phyloP scores from a whole-genome alignment of 345 rosid genomes.

The Carallia pectinifolia region DNA sequence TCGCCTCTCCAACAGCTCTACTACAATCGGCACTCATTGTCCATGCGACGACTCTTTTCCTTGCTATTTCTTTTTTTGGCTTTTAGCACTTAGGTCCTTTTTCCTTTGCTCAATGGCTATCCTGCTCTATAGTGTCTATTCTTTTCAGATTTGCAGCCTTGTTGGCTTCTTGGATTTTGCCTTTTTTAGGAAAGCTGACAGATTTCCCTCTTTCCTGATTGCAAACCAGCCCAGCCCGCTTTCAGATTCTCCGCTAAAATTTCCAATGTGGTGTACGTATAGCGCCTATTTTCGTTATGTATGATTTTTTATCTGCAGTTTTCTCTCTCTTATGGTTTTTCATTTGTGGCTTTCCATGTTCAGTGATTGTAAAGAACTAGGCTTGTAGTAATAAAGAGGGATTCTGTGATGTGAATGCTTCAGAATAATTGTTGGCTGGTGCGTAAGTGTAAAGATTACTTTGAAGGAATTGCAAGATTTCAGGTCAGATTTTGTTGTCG shows the following conservation, averaged over 20 bases:
- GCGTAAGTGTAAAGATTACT: neutral
- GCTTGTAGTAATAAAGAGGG: neutral
- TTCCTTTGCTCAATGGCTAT: neutral
- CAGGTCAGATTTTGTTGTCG: conserved; percentile 8
- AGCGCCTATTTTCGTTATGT: neutral
- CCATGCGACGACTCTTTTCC: conserved; percentile 6
- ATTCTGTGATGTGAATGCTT: conserved; percentile 18
- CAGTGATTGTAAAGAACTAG: neutral
- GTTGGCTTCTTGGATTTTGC: conserved; percentile 19
- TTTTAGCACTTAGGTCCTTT: neutral
- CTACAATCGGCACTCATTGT: conserved; percentile 19
- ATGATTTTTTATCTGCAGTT: conserved; percentile 1
- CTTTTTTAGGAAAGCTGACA: conserved; percentile 29
- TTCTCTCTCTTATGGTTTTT: neutral
- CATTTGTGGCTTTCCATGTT: neutral
- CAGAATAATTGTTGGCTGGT: conserved; percentile 10
- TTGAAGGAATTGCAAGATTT: conserved; percentile 23
- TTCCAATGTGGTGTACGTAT: conserved; percentile 9
- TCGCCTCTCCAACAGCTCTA: conserved; percentile 18
- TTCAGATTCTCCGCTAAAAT: conserved; percentile 12
- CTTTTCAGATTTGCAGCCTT: conserved; percentile 26
- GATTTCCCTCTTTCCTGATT: conserved; percentile 28
- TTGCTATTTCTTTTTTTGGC: neutral
- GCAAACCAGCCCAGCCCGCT: conserved; percentile 24
- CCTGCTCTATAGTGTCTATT: conserved; percentile 27